A percentile compares a stretch with the other conserved stretches of the same genome.
These are phyloP conservation scores for Lactifluus echinatus DNA, from an alignment of 768 basidiomycete species.

Conservation along the genomic window DNA sequence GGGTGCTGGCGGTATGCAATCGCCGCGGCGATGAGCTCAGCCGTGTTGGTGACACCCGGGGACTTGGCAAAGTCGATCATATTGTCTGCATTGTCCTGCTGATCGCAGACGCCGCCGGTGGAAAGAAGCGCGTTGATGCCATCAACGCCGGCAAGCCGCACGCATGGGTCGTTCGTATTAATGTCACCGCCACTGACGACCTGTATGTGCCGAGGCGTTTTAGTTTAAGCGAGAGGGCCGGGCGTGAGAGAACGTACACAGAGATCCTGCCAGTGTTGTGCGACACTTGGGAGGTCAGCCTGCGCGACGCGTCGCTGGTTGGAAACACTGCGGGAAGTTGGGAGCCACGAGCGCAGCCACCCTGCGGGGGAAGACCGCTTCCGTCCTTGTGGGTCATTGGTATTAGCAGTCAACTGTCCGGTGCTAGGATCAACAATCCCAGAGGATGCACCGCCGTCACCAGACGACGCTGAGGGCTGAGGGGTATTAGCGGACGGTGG, in stretches of 20 bases:
- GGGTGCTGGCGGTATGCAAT: conserved; percentile 36
- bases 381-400: conserved; percentile 5
- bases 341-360: not conserved
- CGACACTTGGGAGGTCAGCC: conserved; percentile 31
- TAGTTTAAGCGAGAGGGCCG: not conserved
- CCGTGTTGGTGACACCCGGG: conserved; percentile 31
- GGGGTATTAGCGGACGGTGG: not conserved
- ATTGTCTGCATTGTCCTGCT: conserved; percentile 40
- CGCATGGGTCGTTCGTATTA: conserved; percentile 35
- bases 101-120: conserved; percentile 38
- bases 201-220: not conserved
- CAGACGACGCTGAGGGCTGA: not conserved
- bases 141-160: conserved; percentile 32
- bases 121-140: conserved; percentile 39
- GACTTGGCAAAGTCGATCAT: conserved; percentile 47
- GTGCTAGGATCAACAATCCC: not conserved
- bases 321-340: not conserved
- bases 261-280: conserved; percentile 37
- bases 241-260: conserved; percentile 24
- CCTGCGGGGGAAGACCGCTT: conserved; percentile 8
- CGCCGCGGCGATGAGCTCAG: conserved; percentile 36
- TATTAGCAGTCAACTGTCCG: conserved; percentile 4
- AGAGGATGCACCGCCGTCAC: not conserved
- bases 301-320: conserved; percentile 26
- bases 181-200: conserved; percentile 35